Percentiles rank a stretch among this genome's conserved stretches.
phyloP scores from a whole-genome alignment of 192 early-diverging fungal genomes.

The Funneliformis mosseae region DNA sequence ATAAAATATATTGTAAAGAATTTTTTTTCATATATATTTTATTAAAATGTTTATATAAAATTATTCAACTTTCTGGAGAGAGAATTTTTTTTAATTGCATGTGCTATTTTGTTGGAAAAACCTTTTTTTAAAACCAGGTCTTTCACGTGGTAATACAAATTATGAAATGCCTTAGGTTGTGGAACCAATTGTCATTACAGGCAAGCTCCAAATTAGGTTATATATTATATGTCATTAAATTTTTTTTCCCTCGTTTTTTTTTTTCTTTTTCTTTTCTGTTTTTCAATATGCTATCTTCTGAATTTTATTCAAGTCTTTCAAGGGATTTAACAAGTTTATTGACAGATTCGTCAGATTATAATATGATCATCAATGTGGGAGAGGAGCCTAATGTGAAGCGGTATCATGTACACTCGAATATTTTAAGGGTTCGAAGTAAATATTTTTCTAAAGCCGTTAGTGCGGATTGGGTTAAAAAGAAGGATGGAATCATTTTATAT shows the following conservation, averaged over 20 bases:
- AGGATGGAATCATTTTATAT: slow-evolving; percentile 11
- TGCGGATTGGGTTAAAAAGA: slow-evolving; percentile 1
- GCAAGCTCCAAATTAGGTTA: too few relatives aligned
- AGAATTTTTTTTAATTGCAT: too few relatives aligned
- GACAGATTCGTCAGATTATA: slow-evolving; percentile 2
- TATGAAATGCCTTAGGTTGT: too few relatives aligned
- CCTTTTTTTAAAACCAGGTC: too few relatives aligned
- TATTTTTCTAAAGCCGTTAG: slow-evolving; percentile 17
- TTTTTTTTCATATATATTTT: too few relatives aligned
- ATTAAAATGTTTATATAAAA: too few relatives aligned
- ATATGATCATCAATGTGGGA: slow-evolving; percentile 16
- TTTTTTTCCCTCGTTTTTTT: background rate
- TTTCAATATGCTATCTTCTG: background rate
- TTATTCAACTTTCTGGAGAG: too few relatives aligned
- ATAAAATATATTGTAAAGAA: too few relatives aligned
- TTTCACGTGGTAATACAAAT: too few relatives aligned
- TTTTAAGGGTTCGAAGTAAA: background rate
- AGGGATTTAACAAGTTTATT: slow-evolving; percentile 5
- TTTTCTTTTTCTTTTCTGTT: background rate
- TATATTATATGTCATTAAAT: background rate
- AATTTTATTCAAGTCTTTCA: slow-evolving; percentile 1
- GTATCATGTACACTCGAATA: slow-evolving; percentile 4
- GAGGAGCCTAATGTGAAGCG: background rate
- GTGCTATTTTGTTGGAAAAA: too few relatives aligned
- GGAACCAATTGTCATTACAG: too few relatives aligned